phyloP scores from a whole-genome alignment of 2,329 filamentous ascomycete genomes.

The Aureobasidium sp. region DNA sequence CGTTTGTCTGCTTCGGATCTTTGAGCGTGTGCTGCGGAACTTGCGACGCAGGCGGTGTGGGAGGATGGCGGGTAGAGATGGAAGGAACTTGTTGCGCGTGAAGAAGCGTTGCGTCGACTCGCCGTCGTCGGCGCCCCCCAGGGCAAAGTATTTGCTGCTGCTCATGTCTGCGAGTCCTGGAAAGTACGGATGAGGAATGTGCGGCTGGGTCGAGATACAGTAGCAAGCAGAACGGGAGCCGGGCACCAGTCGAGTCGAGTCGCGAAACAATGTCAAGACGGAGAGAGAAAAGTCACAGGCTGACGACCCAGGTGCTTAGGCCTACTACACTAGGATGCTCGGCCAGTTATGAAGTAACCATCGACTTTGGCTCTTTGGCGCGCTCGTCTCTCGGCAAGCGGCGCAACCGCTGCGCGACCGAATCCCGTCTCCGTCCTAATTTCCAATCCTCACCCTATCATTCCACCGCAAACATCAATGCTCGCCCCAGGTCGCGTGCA shows the following conservation, averaged over 20 bases:
- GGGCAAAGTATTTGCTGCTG: conserved; percentile 14
- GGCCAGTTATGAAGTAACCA: conserved; percentile 4
- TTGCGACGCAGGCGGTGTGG: conserved; percentile 59
- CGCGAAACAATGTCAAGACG: neutral
- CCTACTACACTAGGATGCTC: neutral
- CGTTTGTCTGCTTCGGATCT: conserved; percentile 57
- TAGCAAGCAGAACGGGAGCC: too few species aligned
- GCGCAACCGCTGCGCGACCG: neutral
- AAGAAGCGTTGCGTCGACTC: conserved; percentile 31
- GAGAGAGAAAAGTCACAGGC: neutral
- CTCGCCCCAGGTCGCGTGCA: neutral
- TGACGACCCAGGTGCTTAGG: neutral
- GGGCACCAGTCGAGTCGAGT: neutral
- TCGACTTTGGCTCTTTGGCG: conserved; percentile 1
- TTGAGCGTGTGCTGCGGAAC: conserved; percentile 52
- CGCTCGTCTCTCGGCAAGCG: neutral
- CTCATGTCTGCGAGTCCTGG: neutral
- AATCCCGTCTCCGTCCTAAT: neutral
- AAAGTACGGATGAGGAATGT: neutral
- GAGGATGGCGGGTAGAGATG: conserved; percentile 44
- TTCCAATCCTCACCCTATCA: neutral
- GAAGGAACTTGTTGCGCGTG: conserved; percentile 33
- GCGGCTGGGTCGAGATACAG: too few species aligned
- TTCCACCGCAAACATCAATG: neutral
- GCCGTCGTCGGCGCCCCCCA: conserved; percentile 14